Conservation (phyloP, 2,329 filamentous ascomycete genomes). For the Fusarium dimerum region DNA sequence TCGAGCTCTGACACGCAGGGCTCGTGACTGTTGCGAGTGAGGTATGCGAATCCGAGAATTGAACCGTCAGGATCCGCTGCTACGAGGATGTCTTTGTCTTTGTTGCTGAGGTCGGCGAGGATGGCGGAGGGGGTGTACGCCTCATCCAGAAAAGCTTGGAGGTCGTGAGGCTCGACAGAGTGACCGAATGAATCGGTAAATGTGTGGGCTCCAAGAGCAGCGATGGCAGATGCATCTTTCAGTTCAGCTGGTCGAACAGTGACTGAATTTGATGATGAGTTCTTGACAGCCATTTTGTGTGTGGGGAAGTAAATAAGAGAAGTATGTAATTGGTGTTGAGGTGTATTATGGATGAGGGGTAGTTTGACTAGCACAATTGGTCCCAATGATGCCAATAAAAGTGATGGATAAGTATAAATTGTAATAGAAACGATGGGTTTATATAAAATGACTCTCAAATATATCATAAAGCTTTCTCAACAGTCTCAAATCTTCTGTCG, state of each 20-base stretch:
- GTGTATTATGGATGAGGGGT: too few species aligned
- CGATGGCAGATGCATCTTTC: conserved; percentile 24
- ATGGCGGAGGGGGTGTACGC: conserved; percentile 39
- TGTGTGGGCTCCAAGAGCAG: conserved; percentile 35
- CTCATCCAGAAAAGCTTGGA: conserved; percentile 39
- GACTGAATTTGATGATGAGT: background rate
- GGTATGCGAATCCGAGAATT: conserved; percentile 43
- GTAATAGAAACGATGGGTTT: too few species aligned
- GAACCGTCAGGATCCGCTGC: conserved; percentile 15
- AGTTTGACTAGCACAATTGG: too few species aligned
- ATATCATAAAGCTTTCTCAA: too few species aligned
- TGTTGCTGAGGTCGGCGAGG: conserved; percentile 22
- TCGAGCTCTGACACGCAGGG: conserved; percentile 37
- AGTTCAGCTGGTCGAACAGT: conserved; percentile 6
- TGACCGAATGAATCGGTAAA: conserved; percentile 45
- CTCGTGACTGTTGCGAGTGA: conserved; percentile 40
- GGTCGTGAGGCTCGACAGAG: conserved; percentile 39
- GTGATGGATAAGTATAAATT: too few species aligned
- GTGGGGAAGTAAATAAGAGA: background rate
- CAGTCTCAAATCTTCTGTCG: too few species aligned
- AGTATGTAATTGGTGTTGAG: too few species aligned
- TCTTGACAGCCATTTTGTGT: background rate
- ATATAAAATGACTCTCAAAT: too few species aligned
- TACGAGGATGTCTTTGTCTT: conserved; percentile 28
- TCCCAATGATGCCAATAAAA: too few species aligned